Conservation (phyloP, 179 eudicot species). For the Drosera spatulata region DNA sequence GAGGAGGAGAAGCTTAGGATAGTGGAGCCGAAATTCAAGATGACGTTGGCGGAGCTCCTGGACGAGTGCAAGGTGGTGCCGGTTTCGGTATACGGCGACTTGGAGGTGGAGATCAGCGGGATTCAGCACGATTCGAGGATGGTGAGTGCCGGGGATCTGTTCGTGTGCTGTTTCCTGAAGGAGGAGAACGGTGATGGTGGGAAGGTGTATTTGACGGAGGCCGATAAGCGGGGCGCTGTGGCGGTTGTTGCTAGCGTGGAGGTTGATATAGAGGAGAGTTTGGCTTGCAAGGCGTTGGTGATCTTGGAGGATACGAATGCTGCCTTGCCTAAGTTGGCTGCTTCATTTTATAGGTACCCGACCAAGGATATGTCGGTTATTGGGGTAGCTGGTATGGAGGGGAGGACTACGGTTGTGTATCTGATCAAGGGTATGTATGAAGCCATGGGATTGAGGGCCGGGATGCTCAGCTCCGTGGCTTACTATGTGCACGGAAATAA, state of each 20-base stretch:
- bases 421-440: conserved; percentile 78
- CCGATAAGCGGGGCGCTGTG: conserved; percentile 92
- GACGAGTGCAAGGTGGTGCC: conserved; percentile 96
- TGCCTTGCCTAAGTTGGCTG: conserved; percentile 66
- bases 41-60: conserved; percentile 84
- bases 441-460: conserved; percentile 95
- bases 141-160: conserved; percentile 84
- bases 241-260: conserved; percentile 96
- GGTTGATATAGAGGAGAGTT: conserved; percentile 80
- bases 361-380: conserved; percentile 72
- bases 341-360: conserved; percentile 74
- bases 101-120: conserved; percentile 76
- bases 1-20: conserved; percentile 50
- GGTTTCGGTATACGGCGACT: conserved; percentile 66
- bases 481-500: conserved; percentile 80
- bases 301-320: conserved; percentile 77
- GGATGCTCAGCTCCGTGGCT: conserved; percentile 79
- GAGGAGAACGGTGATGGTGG: conserved; percentile 47
- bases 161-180: conserved; percentile 74
- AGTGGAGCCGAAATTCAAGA: conserved; percentile 75
- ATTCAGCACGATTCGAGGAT: conserved; percentile 87
- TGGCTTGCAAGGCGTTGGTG: conserved; percentile 94
- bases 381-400: conserved; percentile 82
- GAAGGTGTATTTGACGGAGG: conserved; percentile 68
- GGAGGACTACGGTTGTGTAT: conserved; percentile 66